These are phyloP conservation scores for Fonsecaea pedrosoi DNA, from an alignment of 2,329 filamentous ascomycete species.

Conservation along the genomic window DNA sequence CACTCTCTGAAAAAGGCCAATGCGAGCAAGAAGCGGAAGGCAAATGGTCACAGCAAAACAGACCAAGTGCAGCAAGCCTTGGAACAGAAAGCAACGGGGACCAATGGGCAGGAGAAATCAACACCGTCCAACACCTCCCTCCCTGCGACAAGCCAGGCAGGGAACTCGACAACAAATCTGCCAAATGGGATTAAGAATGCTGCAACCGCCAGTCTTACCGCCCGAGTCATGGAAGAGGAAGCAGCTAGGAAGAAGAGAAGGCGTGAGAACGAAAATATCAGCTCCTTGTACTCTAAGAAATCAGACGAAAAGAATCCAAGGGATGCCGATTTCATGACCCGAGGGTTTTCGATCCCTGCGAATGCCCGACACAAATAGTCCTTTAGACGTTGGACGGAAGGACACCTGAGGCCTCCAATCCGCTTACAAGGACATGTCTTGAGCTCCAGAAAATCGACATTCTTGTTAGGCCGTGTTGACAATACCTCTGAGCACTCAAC, in stretches of 20 bases:
- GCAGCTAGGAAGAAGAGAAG: conserved; percentile 79
- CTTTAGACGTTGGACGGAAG: neutral
- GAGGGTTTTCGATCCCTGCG: conserved; percentile 61
- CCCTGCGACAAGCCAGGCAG: conserved; percentile 36
- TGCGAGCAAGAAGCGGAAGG: conserved; percentile 75
- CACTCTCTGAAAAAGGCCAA: conserved; percentile 85
- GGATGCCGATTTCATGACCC: conserved; percentile 64
- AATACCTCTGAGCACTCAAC: neutral
- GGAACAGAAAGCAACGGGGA: conserved; percentile 20
- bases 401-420: neutral
- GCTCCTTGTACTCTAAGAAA: conserved; percentile 61
- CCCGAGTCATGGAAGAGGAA: conserved; percentile 85
- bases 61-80: conserved; percentile 1
- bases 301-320: conserved; percentile 48
- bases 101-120: conserved; percentile 21
- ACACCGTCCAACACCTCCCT: conserved; percentile 8
- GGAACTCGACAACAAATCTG: conserved; percentile 47
- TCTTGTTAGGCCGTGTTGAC: neutral
- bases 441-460: neutral
- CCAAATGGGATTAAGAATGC: conserved; percentile 80
- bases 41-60: conserved; percentile 58
- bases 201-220: conserved; percentile 82
- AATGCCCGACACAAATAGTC: conserved; percentile 40
- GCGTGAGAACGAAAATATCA: conserved; percentile 67
- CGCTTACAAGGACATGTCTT: neutral